Conservation (phyloP, 768 basidiomycete genomes). For the Amyloporia xantha region DNA sequence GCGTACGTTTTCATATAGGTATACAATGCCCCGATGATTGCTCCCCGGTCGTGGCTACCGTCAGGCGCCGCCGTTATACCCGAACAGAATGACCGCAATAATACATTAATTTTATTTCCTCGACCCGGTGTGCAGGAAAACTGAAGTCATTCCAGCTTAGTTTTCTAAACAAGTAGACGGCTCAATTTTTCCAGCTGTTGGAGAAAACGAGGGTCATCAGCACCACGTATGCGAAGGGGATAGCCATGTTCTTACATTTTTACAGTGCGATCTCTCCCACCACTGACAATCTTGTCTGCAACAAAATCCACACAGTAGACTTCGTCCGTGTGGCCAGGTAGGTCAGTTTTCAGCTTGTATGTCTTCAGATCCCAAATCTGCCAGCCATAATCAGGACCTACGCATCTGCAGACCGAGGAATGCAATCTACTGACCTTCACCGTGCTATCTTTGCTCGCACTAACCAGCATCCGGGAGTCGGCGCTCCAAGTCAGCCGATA, state of each 20-base stretch:
- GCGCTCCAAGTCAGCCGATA: constrained; percentile 95
- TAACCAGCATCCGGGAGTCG: constrained; percentile 86
- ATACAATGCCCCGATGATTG: too few species aligned
- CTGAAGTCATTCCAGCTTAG: too few species aligned
- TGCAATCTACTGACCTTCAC: constrained; percentile 62
- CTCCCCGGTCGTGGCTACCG: too few species aligned
- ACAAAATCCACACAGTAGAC: constrained; percentile 99
- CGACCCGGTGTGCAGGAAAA: too few species aligned
- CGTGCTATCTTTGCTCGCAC: constrained; percentile 94
- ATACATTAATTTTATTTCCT: too few species aligned
- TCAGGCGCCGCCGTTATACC: too few species aligned
- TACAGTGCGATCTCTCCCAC: constrained; percentile 85
- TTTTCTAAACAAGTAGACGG: neutral
- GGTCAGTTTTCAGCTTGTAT: constrained; percentile 89
- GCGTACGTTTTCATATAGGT: too few species aligned
- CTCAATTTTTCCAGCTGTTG: constrained; percentile 4
- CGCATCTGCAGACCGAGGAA: too few species aligned
- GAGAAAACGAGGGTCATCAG: neutral
- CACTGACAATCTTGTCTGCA: constrained; percentile 97
- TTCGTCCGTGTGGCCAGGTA: constrained; percentile 95
- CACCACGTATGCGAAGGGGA: too few species aligned
- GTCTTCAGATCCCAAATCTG: constrained; percentile 97
- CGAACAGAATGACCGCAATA: too few species aligned
- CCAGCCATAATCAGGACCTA: neutral
- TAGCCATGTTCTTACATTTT: constrained; percentile 68